Conservation (phyloP, 306 rosid species). For the Quercus alba region DNA sequence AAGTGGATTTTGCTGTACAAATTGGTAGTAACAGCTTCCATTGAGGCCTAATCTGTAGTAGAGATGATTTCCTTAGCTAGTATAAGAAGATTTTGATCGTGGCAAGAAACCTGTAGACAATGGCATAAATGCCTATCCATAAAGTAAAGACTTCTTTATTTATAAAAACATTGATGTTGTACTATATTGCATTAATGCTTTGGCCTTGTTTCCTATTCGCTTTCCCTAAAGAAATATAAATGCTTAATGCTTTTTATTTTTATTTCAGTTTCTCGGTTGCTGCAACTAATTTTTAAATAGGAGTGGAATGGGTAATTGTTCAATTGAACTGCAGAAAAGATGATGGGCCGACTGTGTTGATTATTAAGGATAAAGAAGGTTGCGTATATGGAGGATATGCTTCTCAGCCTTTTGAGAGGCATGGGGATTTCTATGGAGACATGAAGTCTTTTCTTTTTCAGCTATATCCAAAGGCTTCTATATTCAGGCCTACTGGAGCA, state of each 20-base stretch:
- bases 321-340: constrained; percentile 62
- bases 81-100: background rate
- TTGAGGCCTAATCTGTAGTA: background rate
- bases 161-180: background rate
- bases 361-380: constrained; percentile 80
- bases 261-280: constrained; percentile 18
- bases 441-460: constrained; percentile 77
- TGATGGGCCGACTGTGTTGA: constrained; percentile 72
- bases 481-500: constrained; percentile 81
- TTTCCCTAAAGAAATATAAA: background rate
- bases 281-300: constrained; percentile 17
- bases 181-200: background rate
- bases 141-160: background rate
- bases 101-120: background rate
- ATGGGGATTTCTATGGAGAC: constrained; percentile 88
- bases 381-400: constrained; percentile 87
- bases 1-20: background rate
- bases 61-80: background rate
- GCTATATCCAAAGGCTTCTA: constrained; percentile 71
- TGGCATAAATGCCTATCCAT: background rate
- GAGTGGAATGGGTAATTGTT: constrained; percentile 31
- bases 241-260: constrained; percentile 20
- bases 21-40: background rate
- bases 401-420: constrained; percentile 91
- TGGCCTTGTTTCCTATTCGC: background rate